phyloP scores from a whole-genome alignment of 257 asterid species.

The Ligustrum vulgare region DNA sequence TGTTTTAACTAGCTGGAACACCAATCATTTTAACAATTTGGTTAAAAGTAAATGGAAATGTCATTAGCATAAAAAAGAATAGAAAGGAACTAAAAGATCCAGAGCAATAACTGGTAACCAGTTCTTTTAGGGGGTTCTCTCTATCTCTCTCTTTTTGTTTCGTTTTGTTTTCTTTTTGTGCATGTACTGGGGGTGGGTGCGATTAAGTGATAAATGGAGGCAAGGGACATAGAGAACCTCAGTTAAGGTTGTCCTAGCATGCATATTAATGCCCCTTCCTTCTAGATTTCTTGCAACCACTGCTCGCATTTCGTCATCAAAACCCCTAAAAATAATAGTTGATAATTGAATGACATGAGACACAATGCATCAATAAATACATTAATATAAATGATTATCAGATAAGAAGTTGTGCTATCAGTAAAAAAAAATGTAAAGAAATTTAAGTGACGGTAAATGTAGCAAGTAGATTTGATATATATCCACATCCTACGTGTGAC shows the following conservation, averaged over 20 bases:
- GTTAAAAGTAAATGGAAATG: slow-evolving; percentile 4
- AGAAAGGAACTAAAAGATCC: slow-evolving; percentile 9
- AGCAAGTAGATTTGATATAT: not conserved
- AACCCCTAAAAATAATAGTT: slow-evolving; percentile 64
- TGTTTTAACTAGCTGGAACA: slow-evolving; percentile 75
- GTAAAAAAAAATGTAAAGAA: not conserved
- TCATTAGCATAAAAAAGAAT: not conserved
- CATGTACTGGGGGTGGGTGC: not conserved
- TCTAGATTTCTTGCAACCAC: slow-evolving; percentile 89
- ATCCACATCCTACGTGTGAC: not conserved
- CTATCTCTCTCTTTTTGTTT: not conserved
- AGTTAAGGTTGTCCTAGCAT: slow-evolving; percentile 69
- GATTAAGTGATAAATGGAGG: not conserved
- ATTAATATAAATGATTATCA: slow-evolving; percentile 8
- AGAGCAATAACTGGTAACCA: not conserved
- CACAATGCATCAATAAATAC: not conserved
- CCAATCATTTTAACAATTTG: slow-evolving; percentile 17
- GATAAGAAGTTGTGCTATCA: not conserved
- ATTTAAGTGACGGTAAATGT: not conserved
- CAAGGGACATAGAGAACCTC: slow-evolving; percentile 50
- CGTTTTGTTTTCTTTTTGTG: not conserved
- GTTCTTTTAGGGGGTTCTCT: not conserved
- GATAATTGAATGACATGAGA: slow-evolving; percentile 14
- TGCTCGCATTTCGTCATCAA: slow-evolving; percentile 95
- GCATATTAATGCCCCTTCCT: slow-evolving; percentile 92